These are phyloP conservation scores for Citrus medica DNA, from an alignment of 345 rosid genomes.

Conservation along the genomic window DNA sequence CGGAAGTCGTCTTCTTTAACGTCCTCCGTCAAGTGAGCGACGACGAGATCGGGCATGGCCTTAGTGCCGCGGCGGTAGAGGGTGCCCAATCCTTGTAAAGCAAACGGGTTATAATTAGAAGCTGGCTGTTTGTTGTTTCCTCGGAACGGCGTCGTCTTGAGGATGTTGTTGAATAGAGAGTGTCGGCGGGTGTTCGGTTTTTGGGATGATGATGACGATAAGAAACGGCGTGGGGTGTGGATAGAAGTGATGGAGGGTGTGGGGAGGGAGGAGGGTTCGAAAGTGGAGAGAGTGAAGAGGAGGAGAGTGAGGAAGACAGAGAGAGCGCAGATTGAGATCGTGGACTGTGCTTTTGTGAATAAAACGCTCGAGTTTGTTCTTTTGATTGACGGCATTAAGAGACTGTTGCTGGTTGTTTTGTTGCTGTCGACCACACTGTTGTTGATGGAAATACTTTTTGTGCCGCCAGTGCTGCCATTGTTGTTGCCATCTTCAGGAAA, in stretches of 20 bases:
- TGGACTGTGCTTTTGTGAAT: constrained; percentile 70
- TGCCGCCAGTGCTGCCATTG: neutral
- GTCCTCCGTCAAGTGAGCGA: constrained; percentile 61
- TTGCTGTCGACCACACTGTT: neutral
- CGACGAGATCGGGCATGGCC: constrained; percentile 55
- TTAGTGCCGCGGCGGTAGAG: constrained; percentile 53
- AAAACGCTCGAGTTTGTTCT: constrained; percentile 48
- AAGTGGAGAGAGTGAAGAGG: constrained; percentile 85
- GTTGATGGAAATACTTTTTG: neutral
- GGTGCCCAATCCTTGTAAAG: constrained; percentile 69
- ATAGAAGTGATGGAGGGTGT: constrained; percentile 14
- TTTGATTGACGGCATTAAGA: constrained; percentile 9
- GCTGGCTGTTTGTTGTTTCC: neutral
- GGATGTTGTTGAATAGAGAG: neutral
- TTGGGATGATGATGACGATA: neutral
- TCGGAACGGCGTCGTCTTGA: neutral
- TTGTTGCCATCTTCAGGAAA: constrained; percentile 48
- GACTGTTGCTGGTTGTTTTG: neutral
- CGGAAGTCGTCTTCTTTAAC: constrained; percentile 49
- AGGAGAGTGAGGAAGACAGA: constrained; percentile 67
- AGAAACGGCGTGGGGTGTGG: neutral
- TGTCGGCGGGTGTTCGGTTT: neutral
- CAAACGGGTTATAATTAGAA: constrained; percentile 19
- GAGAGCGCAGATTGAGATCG: constrained; percentile 74
- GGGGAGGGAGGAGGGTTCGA: constrained; percentile 52